phyloP scores from a whole-genome alignment of 352 stramenopile genomes.

The Blastocystis sp. region DNA sequence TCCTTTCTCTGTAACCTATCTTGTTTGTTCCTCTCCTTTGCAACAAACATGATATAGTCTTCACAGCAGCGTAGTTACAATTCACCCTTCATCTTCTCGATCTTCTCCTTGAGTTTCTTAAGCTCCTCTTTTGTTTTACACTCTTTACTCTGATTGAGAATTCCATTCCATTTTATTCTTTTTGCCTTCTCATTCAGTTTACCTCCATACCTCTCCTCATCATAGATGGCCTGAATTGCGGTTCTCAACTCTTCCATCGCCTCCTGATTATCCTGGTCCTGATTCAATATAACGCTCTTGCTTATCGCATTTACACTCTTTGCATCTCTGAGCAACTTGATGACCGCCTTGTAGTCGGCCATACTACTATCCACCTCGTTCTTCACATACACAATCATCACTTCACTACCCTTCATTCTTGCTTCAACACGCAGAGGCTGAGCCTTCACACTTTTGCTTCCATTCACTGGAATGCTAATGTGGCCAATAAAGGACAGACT shows the following conservation, averaged over 20 bases:
- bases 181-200: no score
- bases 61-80: no score
- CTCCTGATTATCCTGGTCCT: neutral
- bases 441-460: no score
- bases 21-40: neutral
- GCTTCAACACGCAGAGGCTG: neutral
- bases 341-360: no score
- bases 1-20: neutral
- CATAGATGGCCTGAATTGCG: neutral
- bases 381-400: neutral
- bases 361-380: neutral
- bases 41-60: neutral
- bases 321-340: no score
- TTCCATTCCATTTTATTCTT: no score
- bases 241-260: neutral
- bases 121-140: no score
- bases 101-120: no score
- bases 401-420: neutral
- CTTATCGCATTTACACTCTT: neutral
- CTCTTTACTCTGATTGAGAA: no score
- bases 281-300: neutral
- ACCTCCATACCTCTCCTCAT: neutral
- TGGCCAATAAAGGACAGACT: neutral
- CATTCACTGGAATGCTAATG: neutral
- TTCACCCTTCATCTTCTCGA: no score